These are phyloP conservation scores for Annona squamosa DNA, from an alignment of 164 flowering plant genomes.

Conservation along the genomic window DNA sequence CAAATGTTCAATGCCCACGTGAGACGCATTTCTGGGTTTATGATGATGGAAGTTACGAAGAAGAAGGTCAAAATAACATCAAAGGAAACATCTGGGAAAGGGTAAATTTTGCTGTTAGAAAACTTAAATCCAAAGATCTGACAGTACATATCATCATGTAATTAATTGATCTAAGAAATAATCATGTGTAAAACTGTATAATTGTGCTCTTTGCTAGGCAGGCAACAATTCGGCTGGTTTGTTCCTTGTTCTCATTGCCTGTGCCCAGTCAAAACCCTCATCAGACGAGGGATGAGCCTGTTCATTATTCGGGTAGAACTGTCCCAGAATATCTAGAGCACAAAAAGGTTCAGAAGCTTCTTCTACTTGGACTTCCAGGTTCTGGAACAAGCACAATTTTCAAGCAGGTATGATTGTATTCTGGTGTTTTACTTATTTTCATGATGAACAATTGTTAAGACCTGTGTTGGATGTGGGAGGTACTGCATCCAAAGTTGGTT, in stretches of 20 bases:
- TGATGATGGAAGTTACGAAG: slow-evolving; percentile 97
- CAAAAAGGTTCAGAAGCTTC: slow-evolving; percentile 66
- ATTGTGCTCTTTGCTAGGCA: slow-evolving; percentile 32
- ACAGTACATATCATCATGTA: background rate
- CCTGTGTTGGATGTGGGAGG: background rate
- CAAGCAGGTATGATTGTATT: slow-evolving; percentile 58
- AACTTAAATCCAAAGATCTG: background rate
- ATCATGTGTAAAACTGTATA: slow-evolving; percentile 6
- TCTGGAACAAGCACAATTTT: slow-evolving; percentile 92
- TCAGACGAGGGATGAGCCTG: slow-evolving; percentile 42
- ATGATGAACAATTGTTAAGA: background rate
- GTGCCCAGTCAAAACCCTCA: slow-evolving; percentile 61
- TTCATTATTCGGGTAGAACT: slow-evolving; percentile 41
- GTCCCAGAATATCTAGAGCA: slow-evolving; percentile 68
- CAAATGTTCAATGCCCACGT: slow-evolving; percentile 95
- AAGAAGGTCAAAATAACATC: slow-evolving; percentile 95
- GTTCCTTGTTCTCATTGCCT: slow-evolving; percentile 71
- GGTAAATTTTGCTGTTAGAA: slow-evolving; percentile 29
- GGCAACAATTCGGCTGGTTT: slow-evolving; percentile 70
- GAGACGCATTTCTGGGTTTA: slow-evolving; percentile 99
- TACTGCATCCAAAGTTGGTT: background rate
- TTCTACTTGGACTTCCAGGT: slow-evolving; percentile 70
- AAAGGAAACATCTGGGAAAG: slow-evolving; percentile 96
- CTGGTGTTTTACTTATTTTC: background rate
- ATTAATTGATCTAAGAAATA: background rate